Base-by-base conservation (phyloP, 305 asterid genomes). In the Fraxinus ornus region DNA sequence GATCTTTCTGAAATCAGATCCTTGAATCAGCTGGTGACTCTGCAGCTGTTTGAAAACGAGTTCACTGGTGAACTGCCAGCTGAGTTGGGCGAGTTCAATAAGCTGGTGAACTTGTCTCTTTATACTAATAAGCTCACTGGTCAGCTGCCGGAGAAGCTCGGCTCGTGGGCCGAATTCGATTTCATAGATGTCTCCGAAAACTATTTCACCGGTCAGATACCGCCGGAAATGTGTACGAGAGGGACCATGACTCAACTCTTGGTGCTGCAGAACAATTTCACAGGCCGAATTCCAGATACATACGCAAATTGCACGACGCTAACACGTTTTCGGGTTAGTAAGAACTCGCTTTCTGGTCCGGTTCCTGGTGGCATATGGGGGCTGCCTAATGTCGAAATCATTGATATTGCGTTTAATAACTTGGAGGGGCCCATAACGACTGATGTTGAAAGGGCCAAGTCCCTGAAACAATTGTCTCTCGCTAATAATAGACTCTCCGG, bases 341-440 rank as follows among this genome's bases (percentile, higher is more conserved):
- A 87, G 2, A 95, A 95, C 81, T 77, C 80, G 84, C 94, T 95
- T 0, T 87, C 97, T 22, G 97, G 98, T 4, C 90, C 17, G 5
- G 90, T 95, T 70, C 98, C 98, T 5, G 78, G 80, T 7, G 97
- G 97, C 28, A 79, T 95, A 15, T 95, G 97, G 98, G 98, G 97
- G 1, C 76, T 95, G 75, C 98, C 97, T 0, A 87, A 87, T 1
- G 84, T 87, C 4, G 80, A 83, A 4, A 80, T 94, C 6, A 86
- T 94, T 10, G 99, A 95, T 79, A 21, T 92, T n/a, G 88, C 89
- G 0, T 85, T 80, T 0, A 95, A 95, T 78, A 33, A 80, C 17
- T 87, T 94, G 0, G 95, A 88, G 76, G 99, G 99, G 28, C 86
- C 90, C 8, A 64, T 95, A 49, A 83, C 92, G 79, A 72, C 92